Evolutionary conservation across 176 grass and related monocot genomes (phyloP).

Genomic region (Microstegium vimineum): DNA sequence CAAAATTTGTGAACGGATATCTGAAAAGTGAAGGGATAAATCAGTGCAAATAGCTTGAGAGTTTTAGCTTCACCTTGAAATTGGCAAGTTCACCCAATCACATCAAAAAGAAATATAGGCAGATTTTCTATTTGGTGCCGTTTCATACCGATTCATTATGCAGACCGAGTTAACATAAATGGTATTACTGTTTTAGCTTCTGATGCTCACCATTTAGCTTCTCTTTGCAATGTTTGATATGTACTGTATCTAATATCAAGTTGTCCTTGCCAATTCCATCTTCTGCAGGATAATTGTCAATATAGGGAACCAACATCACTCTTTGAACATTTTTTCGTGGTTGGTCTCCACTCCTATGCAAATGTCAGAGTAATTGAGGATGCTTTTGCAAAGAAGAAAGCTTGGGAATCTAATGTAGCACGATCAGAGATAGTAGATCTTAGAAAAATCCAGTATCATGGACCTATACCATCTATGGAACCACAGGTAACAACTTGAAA

Average conservation of each 20-base stretch:
- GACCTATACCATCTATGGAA: conserved; percentile 66
- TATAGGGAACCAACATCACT: conserved; percentile 59
- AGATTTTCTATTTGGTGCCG: not conserved
- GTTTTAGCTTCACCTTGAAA: conserved; percentile 7
- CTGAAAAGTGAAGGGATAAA: not conserved
- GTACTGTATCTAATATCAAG: not conserved
- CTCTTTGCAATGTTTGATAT: conserved; percentile 4
- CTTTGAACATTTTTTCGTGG: conserved; percentile 86
- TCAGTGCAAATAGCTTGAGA: conserved; percentile 1
- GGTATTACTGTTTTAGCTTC: not conserved
- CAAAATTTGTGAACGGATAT: conserved; percentile 4
- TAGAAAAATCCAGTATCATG: conserved; percentile 68
- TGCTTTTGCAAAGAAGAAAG: conserved; percentile 92
- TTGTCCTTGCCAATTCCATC: conserved; percentile 4
- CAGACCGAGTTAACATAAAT: not conserved
- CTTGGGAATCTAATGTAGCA: conserved; percentile 68
- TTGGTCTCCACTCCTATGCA: conserved; percentile 94
- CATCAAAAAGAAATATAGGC: not conserved
- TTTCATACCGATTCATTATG: not conserved
- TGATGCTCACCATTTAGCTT: not conserved
- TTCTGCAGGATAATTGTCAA: conserved; percentile 65
- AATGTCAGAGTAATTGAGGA: conserved; percentile 84
- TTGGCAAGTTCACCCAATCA: not conserved
- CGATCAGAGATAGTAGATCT: conserved; percentile 67
- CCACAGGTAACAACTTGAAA: conserved; percentile 61